Conservation (phyloP, 2,329 filamentous ascomycete genomes). For the Monosporascus sp. region DNA sequence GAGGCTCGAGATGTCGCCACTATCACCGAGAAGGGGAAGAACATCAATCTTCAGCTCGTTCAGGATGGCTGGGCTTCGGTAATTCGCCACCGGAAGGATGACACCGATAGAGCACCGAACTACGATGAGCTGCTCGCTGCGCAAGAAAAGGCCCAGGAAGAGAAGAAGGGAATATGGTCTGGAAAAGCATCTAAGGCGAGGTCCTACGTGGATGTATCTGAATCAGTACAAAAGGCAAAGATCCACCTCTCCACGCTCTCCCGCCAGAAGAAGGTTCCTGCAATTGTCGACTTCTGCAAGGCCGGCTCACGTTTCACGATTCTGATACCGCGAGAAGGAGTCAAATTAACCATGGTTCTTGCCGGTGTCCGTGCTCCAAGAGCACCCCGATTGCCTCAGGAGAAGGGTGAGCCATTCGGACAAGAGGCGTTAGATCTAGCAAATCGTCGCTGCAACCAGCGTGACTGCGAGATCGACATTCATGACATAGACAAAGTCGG, state of each 20-base stretch:
- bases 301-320: constrained; percentile 93
- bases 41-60: constrained; percentile 78
- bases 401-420: constrained; percentile 87
- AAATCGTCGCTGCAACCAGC: constrained; percentile 81
- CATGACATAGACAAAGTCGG: constrained; percentile 94
- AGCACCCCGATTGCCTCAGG: constrained; percentile 71
- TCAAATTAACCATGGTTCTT: constrained; percentile 92
- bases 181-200: constrained; percentile 79
- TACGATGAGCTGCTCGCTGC: constrained; percentile 85
- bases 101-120: constrained; percentile 87
- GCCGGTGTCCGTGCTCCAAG: constrained; percentile 88
- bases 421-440: constrained; percentile 92
- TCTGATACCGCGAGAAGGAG: constrained; percentile 83
- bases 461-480: constrained; percentile 93
- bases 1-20: constrained; percentile 95
- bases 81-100: constrained; percentile 90
- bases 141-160: constrained; percentile 77
- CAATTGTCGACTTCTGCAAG: constrained; percentile 95
- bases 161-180: constrained; percentile 92
- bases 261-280: constrained; percentile 87
- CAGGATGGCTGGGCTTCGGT: constrained; percentile 91
- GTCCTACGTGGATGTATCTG: constrained; percentile 84
- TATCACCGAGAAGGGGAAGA: constrained; percentile 76
- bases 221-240: constrained; percentile 91
- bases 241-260: constrained; percentile 83